Base-by-base conservation (phyloP, 345 rosid species). In the Eucalyptus rudis region DNA sequence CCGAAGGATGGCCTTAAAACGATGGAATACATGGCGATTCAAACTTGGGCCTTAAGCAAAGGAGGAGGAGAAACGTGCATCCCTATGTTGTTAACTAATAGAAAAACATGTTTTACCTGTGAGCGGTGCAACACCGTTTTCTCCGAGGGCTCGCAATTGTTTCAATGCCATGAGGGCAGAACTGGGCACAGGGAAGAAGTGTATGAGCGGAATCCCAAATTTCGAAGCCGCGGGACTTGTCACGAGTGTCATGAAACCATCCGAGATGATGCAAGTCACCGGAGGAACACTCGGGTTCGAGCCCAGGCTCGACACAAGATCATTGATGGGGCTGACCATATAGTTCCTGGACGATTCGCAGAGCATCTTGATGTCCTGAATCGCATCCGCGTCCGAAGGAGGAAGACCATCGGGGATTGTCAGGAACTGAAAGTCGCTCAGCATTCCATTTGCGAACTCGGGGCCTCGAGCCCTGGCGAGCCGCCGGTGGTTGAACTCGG, bases 401-500 rank as follows among this genome's bases (percentile, higher is more conserved):
- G 89, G 91, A 25, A 91, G 87, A 7, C 92, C 90, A 16, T 91
- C 89, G 2, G 91, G 88, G 52, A 89, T 88, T 3, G 91, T 9
- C 68, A 86, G 58, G 81, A 88, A 88, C 27, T 85, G 81, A 36
- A 89, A 91, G 54, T 49, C 85, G 56, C 81, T 87, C 24, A 85
- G 88, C 27, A 12, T 19, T 33, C 25, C 17, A 54, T 52, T 68
- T 0, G 45, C 4, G 25, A 87, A 76, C 58, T 54, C 14, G 25
- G 43, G 56, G 20, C 89, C 89, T 29, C 64, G 43, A 4, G 90
- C 56, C 31, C 68, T 81, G 56, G 66, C 45, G 24, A 91, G n/a
- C 27, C 91, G 91, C 7, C 16, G 49, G 80, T 89, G 89, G 45
- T 91, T 91, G 85, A 88, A 91, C 13, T 89, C 89, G 17, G 92